These are phyloP conservation scores for Pleurotus tuber-regium DNA, from an alignment of 768 basidiomycete species.

Conservation along the genomic window DNA sequence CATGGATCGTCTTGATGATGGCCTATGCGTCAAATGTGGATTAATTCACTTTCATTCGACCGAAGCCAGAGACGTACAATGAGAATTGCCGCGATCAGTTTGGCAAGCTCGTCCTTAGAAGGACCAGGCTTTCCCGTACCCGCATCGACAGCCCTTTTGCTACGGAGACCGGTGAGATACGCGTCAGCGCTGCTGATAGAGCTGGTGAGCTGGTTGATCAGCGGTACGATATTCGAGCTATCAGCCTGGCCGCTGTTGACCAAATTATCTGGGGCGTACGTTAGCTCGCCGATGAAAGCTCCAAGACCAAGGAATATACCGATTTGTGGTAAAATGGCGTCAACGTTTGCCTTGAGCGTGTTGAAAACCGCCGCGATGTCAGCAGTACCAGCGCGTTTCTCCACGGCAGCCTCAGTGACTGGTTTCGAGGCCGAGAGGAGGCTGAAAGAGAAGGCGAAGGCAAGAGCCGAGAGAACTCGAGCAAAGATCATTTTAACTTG, in stretches of 20 bases:
- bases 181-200: constrained; percentile 21
- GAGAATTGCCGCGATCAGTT: constrained; percentile 22
- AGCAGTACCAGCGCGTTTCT: constrained; percentile 9
- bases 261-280: constrained; percentile 9
- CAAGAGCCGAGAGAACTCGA: background rate
- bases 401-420: background rate
- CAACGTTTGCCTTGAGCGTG: constrained; percentile 18
- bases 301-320: constrained; percentile 10
- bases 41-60: background rate
- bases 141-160: no score
- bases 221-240: constrained; percentile 18
- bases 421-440: background rate
- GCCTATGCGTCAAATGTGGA: constrained; percentile 13
- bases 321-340: constrained; percentile 20
- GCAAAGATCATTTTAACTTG: background rate
- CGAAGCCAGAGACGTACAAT: constrained; percentile 16
- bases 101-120: constrained; percentile 23
- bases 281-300: background rate
- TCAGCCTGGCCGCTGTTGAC: constrained; percentile 15
- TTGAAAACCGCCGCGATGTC: constrained; percentile 19
- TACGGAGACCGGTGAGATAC: constrained; percentile 15
- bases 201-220: constrained; percentile 19
- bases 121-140: constrained; percentile 18
- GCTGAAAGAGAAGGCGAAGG: background rate
- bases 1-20: constrained; percentile 19